Conservation (phyloP, 106 monocot species). For the Allium cepa region DNA sequence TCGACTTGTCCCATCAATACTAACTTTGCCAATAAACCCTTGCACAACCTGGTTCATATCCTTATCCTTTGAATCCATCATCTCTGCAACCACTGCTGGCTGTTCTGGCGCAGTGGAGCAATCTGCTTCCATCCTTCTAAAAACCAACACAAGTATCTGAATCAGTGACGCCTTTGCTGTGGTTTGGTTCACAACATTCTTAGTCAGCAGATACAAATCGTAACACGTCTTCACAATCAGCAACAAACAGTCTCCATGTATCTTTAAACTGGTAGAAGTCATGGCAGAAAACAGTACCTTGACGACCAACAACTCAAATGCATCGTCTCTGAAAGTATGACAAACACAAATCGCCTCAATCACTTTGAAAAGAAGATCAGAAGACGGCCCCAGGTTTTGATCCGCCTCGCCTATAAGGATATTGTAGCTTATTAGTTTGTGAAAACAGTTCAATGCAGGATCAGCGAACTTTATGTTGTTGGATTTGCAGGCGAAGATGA, state of each 20-base stretch:
- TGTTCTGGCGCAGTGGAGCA: conserved; percentile 82
- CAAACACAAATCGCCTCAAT: conserved; percentile 61
- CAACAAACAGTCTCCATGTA: conserved; percentile 81
- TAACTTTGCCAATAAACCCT: conserved; percentile 85
- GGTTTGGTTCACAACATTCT: conserved; percentile 70
- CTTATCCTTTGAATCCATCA: conserved; percentile 68
- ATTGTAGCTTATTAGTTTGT: conserved; percentile 72
- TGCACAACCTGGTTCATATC: conserved; percentile 69
- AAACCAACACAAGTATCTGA: conserved; percentile 97
- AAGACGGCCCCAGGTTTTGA: conserved; percentile 36
- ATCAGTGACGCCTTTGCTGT: conserved; percentile 94
- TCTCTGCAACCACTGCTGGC: conserved; percentile 87
- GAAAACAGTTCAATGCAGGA: conserved; percentile 74
- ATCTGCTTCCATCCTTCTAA: conserved; percentile 97
- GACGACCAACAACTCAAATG: conserved; percentile 69
- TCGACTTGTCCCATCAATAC: conserved; percentile 28
- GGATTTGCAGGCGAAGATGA: conserved; percentile 61
- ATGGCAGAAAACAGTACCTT: conserved; percentile 90
- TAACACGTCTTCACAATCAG: conserved; percentile 74
- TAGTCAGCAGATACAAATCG: conserved; percentile 67
- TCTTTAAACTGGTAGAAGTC: conserved; percentile 72
- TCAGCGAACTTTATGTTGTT: conserved; percentile 68
- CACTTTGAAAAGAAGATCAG: conserved; percentile 47
- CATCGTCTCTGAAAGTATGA: conserved; percentile 48
- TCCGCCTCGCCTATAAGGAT: conserved; percentile 90